phyloP scores from a whole-genome alignment of 768 basidiomycete genomes.

The Pholiota microspora region DNA sequence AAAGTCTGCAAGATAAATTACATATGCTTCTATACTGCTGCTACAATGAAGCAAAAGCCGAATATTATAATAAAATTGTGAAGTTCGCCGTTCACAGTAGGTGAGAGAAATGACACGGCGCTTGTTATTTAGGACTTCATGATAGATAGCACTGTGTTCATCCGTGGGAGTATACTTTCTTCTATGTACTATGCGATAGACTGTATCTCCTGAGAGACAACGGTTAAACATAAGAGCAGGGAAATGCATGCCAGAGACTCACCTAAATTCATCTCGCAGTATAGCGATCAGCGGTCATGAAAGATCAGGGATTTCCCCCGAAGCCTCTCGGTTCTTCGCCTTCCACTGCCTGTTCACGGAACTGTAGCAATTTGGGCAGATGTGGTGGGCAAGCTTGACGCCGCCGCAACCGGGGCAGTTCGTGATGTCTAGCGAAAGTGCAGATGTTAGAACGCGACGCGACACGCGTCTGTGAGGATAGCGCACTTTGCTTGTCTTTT shows the following conservation, averaged over 20 bases:
- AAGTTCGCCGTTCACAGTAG: neutral
- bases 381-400: conserved; percentile 85
- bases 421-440: conserved; percentile 66
- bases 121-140: neutral
- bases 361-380: conserved; percentile 81
- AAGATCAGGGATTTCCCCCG: conserved; percentile 34
- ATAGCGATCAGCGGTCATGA: conserved; percentile 23
- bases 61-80: neutral
- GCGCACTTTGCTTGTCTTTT: conserved; percentile 88
- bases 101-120: neutral
- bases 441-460: conserved; percentile 1
- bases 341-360: conserved; percentile 69
- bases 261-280: neutral
- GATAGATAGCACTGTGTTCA: neutral
- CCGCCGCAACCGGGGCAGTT: conserved; percentile 88
- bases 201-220: neutral
- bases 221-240: neutral
- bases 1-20: conserved; percentile 8
- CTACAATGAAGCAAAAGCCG: neutral
- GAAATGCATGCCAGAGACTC: neutral
- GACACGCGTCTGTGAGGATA: neutral
- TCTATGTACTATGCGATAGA: neutral
- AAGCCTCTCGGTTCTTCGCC: conserved; percentile 30
- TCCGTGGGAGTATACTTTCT: neutral
- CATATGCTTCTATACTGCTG: conserved; percentile 3